These are phyloP conservation scores for Nannizzia gypsea DNA, from an alignment of 2,329 filamentous ascomycete species.

Conservation along the genomic window DNA sequence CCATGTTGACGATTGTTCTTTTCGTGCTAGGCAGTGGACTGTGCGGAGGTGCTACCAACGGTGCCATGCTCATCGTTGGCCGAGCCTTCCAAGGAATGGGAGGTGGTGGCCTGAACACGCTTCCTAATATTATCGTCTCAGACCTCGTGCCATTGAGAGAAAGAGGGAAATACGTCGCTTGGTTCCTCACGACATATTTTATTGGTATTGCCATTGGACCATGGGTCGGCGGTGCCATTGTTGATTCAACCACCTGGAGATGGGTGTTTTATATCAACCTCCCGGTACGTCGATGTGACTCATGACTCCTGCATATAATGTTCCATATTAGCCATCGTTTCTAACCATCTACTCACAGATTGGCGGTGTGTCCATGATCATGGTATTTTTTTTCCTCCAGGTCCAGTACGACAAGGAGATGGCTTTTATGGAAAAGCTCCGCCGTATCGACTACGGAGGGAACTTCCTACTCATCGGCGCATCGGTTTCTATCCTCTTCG, in stretches of 20 bases:
- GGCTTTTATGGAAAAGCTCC: neutral
- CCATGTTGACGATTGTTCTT: slow-evolving; percentile 32
- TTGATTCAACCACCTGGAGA: slow-evolving; percentile 17
- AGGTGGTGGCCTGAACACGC: slow-evolving; percentile 32
- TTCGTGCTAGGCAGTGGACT: slow-evolving; percentile 45
- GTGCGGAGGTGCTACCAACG: slow-evolving; percentile 37
- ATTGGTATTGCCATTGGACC: slow-evolving; percentile 37
- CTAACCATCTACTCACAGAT: neutral
- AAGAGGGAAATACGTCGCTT: slow-evolving; percentile 20
- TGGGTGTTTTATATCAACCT: slow-evolving; percentile 22
- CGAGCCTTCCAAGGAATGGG: slow-evolving; percentile 45
- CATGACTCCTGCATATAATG: slow-evolving; percentile 5
- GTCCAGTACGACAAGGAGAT: slow-evolving; percentile 7
- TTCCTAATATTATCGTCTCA: slow-evolving; percentile 37
- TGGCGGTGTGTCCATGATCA: slow-evolving; percentile 13
- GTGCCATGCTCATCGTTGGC: slow-evolving; percentile 42
- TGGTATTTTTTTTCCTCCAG: slow-evolving; percentile 19
- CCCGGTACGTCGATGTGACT: slow-evolving; percentile 16
- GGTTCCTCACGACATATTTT: slow-evolving; percentile 16
- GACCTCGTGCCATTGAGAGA: slow-evolving; percentile 36
- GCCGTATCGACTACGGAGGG: slow-evolving; percentile 7
- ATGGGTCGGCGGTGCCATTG: slow-evolving; percentile 20
- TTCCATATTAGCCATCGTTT: neutral
- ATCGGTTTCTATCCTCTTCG: slow-evolving; percentile 3
- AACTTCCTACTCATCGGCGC: slow-evolving; percentile 6